Evolutionary conservation across 2,329 filamentous ascomycete genomes (phyloP).

Genomic region (Alternaria conjuncta): DNA sequence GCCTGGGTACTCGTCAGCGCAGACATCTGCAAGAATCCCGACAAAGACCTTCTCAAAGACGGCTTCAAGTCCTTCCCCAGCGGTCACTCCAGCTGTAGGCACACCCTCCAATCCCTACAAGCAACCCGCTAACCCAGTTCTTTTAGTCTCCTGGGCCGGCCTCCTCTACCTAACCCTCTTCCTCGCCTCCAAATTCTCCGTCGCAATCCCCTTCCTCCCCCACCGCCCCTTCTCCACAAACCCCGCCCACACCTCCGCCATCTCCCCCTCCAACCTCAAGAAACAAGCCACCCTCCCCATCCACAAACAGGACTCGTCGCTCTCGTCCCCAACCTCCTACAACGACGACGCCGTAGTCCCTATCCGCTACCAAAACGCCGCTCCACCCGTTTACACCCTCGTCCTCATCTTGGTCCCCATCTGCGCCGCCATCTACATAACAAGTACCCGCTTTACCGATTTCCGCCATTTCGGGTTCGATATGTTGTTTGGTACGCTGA

Average conservation of each 20-base stretch:
- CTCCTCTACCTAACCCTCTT: slow-evolving; percentile 87
- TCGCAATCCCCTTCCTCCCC: slow-evolving; percentile 73
- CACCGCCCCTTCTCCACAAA: slow-evolving; percentile 57
- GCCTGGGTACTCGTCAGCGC: slow-evolving; percentile 75
- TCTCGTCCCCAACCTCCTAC: slow-evolving; percentile 25
- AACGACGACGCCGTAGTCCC: slow-evolving; percentile 53
- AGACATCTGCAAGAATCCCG: slow-evolving; percentile 73
- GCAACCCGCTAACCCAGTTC: neutral
- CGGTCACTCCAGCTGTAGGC: slow-evolving; percentile 72
- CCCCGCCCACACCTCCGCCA: slow-evolving; percentile 56
- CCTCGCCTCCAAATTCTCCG: slow-evolving; percentile 80
- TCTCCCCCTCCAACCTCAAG: slow-evolving; percentile 44
- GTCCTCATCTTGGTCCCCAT: slow-evolving; percentile 73
- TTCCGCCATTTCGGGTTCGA: slow-evolving; percentile 94
- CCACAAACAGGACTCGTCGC: slow-evolving; percentile 31
- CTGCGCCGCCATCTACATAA: slow-evolving; percentile 78
- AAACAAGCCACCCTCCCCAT: slow-evolving; percentile 28
- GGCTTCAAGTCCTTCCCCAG: slow-evolving; percentile 86
- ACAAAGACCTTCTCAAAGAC: slow-evolving; percentile 70
- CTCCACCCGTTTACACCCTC: slow-evolving; percentile 81
- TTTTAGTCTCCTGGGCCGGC: slow-evolving; percentile 72
- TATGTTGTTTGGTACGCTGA: slow-evolving; percentile 81
- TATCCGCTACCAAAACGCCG: slow-evolving; percentile 75
- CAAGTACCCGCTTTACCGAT: slow-evolving; percentile 85
- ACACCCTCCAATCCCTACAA: neutral